Percentiles rank a stretch among this genome's conserved stretches.
phyloP scores from a whole-genome alignment of 306 rosid genomes.

The Lathyrus oleraceus region DNA sequence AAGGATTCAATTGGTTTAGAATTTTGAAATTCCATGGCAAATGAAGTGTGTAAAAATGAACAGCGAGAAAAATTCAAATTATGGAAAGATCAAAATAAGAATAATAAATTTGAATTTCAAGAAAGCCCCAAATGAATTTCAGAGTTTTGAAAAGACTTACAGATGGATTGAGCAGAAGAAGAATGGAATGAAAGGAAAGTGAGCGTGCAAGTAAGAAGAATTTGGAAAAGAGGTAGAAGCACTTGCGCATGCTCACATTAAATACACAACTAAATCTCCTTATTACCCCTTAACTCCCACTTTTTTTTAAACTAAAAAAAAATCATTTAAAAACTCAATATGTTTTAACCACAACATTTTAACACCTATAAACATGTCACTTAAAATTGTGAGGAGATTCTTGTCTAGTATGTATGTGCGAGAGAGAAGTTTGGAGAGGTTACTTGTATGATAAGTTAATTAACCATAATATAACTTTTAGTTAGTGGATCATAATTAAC shows the following conservation, averaged over 20 bases:
- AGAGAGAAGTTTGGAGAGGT: too few relatives aligned
- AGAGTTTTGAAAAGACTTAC: constrained; percentile 41
- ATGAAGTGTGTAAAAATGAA: constrained; percentile 3
- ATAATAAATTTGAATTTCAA: neutral
- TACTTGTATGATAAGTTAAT: too few relatives aligned
- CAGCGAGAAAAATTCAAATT: neutral
- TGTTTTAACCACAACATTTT: too few relatives aligned
- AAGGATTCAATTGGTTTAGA: neutral
- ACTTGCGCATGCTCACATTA: constrained; percentile 26
- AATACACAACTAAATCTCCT: constrained; percentile 36
- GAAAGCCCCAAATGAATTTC: neutral
- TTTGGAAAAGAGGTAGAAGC: constrained; percentile 2
- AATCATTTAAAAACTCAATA: too few relatives aligned
- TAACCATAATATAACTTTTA: too few relatives aligned
- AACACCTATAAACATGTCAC: too few relatives aligned
- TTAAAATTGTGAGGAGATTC: too few relatives aligned
- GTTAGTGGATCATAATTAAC: too few relatives aligned
- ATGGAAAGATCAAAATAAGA: neutral
- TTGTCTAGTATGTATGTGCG: too few relatives aligned
- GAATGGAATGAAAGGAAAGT: neutral
- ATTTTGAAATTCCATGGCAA: constrained; percentile 21
- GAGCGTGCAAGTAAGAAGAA: neutral
- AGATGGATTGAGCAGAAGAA: constrained; percentile 11
- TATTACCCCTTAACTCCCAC: neutral
- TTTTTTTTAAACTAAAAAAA: too few relatives aligned